These are phyloP conservation scores for Stagonosporopsis rhizophila DNA, from an alignment of 2,329 filamentous ascomycete species.

Conservation along the genomic window DNA sequence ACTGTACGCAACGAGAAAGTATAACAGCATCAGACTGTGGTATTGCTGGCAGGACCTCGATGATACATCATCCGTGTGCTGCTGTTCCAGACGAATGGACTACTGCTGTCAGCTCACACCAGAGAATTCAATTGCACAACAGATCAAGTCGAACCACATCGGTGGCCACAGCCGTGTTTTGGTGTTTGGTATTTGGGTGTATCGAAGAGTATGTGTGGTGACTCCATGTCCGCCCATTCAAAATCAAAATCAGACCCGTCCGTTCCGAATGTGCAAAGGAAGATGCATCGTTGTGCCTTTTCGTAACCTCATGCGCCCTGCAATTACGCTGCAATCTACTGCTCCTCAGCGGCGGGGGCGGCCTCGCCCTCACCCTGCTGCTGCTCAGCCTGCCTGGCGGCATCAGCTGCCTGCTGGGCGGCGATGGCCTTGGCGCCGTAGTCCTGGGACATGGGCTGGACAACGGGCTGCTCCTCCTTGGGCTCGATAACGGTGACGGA, in stretches of 20 bases:
- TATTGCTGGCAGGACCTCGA: not conserved
- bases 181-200: conserved; percentile 36
- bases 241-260: conserved; percentile 38
- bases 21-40: not conserved
- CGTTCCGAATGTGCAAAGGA: conserved; percentile 43
- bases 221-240: conserved; percentile 36
- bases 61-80: not conserved
- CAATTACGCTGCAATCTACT: conserved; percentile 35
- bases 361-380: conserved; percentile 59
- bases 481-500: conserved; percentile 99
- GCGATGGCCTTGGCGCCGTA: conserved; percentile 91
- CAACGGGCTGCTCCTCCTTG: conserved; percentile 97
- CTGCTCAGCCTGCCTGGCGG: conserved; percentile 66
- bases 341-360: conserved; percentile 43
- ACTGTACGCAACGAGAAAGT: not conserved
- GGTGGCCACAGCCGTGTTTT: conserved; percentile 38
- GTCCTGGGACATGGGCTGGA: conserved; percentile 97
- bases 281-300: conserved; percentile 43
- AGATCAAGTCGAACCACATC: conserved; percentile 13
- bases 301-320: conserved; percentile 41
- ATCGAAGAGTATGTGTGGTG: conserved; percentile 43
- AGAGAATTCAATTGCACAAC: not conserved
- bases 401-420: conserved; percentile 70
- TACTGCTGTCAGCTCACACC: not conserved
- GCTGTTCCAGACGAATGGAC: not conserved